These are phyloP conservation scores for Xerocomus subilludens DNA, from an alignment of 1,284 basidiomycete species.

Conservation along the genomic window DNA sequence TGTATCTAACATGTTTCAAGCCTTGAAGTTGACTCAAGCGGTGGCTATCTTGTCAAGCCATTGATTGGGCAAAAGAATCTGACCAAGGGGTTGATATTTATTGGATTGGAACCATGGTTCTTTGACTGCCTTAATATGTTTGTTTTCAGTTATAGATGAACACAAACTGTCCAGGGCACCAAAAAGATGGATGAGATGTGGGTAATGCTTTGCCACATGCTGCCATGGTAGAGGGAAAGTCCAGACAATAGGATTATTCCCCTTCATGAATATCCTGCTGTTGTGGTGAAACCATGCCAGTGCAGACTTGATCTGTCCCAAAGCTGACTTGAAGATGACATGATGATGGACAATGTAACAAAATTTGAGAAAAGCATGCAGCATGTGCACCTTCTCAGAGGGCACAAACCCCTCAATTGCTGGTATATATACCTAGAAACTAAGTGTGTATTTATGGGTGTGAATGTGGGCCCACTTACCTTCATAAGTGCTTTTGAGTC, in stretches of 20 bases:
- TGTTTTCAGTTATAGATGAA: too few species aligned
- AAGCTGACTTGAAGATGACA: slow-evolving; percentile 37
- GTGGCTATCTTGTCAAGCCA: too few species aligned
- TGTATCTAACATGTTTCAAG: too few species aligned
- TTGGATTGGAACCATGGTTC: too few species aligned
- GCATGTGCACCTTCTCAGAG: not conserved
- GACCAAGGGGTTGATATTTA: too few species aligned
- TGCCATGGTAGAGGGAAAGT: slow-evolving; percentile 51
- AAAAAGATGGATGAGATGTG: too few species aligned
- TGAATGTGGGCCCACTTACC: not conserved
- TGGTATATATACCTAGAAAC: too few species aligned
- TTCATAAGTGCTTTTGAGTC: slow-evolving; percentile 39
- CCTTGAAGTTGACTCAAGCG: too few species aligned
- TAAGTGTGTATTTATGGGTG: too few species aligned
- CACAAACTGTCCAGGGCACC: too few species aligned
- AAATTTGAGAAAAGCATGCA: not conserved
- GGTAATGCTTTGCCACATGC: slow-evolving; percentile 25
- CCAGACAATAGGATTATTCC: slow-evolving; percentile 40
- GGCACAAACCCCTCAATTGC: not conserved
- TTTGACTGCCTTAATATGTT: too few species aligned
- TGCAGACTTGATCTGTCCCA: slow-evolving; percentile 43
- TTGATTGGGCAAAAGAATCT: too few species aligned
- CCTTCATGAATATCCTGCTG: slow-evolving; percentile 50
- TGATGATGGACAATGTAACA: not conserved
- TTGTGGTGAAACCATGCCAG: slow-evolving; percentile 49